A percentile compares a stretch with the other conserved stretches of the same genome.
Conservation (phyloP, 352 stramenopile species). For the Phytophthora parvispora region DNA sequence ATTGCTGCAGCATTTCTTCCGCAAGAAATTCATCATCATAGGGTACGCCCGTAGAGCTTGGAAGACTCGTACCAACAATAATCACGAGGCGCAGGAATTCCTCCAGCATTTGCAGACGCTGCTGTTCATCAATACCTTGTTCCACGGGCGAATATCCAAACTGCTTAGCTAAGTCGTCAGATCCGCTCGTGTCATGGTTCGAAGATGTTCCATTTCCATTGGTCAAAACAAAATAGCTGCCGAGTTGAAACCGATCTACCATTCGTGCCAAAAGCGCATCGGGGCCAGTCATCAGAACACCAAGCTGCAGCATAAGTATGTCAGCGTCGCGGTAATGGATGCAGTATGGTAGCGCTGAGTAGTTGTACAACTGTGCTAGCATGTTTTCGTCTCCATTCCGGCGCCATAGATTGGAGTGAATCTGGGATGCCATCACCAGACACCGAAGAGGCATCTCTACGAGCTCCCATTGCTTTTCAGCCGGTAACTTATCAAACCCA, state of each 20-base stretch:
- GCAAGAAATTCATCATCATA: slow-evolving; percentile 83
- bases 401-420: slow-evolving; percentile 89
- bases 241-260: slow-evolving; percentile 84
- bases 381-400: slow-evolving; percentile 92
- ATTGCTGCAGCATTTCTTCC: slow-evolving; percentile 89
- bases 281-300: slow-evolving; percentile 69
- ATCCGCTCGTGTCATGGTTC: slow-evolving; percentile 3
- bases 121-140: slow-evolving; percentile 75
- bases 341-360: slow-evolving; percentile 89
- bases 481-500: slow-evolving; percentile 61
- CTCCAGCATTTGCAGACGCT: slow-evolving; percentile 84
- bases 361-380: slow-evolving; percentile 92
- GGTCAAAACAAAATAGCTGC: slow-evolving; percentile 64
- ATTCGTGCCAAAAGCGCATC: slow-evolving; percentile 75
- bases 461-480: slow-evolving; percentile 65
- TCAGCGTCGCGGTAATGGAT: slow-evolving; percentile 89
- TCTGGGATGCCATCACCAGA: slow-evolving; percentile 89
- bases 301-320: slow-evolving; percentile 83
- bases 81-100: slow-evolving; percentile 88
- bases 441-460: slow-evolving; percentile 85
- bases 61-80: slow-evolving; percentile 79
- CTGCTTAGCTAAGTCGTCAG: slow-evolving; percentile 29
- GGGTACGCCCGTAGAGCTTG: slow-evolving; percentile 55
- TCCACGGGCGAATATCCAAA: slow-evolving; percentile 65
- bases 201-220: slow-evolving; percentile 15